Evolutionary conservation across 2,329 filamentous ascomycete species (phyloP).

Genomic region (Xylariaceae sp.): DNA sequence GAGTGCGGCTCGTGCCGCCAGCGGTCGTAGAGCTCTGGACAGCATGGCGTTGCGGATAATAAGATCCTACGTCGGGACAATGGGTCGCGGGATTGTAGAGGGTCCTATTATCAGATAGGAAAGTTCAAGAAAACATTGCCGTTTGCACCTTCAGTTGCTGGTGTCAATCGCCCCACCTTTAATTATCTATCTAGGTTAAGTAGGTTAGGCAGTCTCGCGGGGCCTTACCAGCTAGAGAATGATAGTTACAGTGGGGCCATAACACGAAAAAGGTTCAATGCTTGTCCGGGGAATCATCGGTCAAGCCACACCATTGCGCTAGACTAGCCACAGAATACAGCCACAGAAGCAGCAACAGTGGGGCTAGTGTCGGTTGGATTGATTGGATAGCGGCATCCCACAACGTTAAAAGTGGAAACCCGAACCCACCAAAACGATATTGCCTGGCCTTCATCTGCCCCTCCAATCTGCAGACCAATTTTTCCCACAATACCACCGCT

Average conservation of each 20-base stretch:
- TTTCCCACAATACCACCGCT: conserved; percentile 8
- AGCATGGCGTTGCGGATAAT: conserved; percentile 18
- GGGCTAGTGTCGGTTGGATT: background rate
- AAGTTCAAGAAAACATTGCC: conserved; percentile 8
- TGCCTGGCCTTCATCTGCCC: conserved; percentile 9
- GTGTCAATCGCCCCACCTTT: too few relatives aligned
- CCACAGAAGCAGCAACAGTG: conserved; percentile 2
- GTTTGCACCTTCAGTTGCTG: background rate
- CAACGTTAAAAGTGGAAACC: conserved; percentile 17
- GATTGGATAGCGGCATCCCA: conserved; percentile 12
- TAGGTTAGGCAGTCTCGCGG: too few relatives aligned
- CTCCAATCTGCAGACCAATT: conserved; percentile 15
- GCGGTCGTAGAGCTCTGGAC: conserved; percentile 21
- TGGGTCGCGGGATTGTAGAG: background rate
- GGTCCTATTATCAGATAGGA: background rate
- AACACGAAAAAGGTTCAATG: background rate
- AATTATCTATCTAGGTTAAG: too few relatives aligned
- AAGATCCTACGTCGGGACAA: background rate
- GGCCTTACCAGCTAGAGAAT: too few relatives aligned
- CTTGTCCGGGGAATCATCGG: conserved; percentile 7
- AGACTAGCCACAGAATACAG: background rate
- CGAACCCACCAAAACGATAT: conserved; percentile 18
- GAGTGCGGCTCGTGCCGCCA: conserved; percentile 14
- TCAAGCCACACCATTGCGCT: conserved; percentile 3
- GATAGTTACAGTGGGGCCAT: background rate